Base-by-base conservation (phyloP, 257 asterid genomes). In the Ocimum tenuiflorum region DNA sequence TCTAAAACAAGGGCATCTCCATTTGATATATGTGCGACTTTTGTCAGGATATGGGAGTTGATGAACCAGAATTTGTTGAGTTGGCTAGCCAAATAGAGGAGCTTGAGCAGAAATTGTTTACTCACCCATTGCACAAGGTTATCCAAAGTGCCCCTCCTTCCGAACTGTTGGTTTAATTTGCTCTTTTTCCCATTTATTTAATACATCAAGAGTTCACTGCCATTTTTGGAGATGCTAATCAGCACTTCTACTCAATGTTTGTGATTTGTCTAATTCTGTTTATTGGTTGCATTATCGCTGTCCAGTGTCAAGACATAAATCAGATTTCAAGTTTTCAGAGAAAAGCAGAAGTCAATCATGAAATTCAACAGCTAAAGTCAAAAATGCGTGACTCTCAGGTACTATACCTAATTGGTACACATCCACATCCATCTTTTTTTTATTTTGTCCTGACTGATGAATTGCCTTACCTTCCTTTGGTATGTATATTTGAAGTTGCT, bases 311-410 rank as follows among this genome's bases (percentile, higher is more conserved):
- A 81, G 95, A 90, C 65, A 95, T 86, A 70, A 79, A 79, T 66
- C 97, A 94, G 73, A 75, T 86, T 45, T 86, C 69, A 79, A 81
- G 86, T 83, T 94, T 90, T 74, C 89, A 86, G 80, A 83, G 91
- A 74, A 94, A 94, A 77, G 96, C 99, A 39, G 97, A 94, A 82
- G 92, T 94, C 75, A 88, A 78, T 78, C 88, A 88, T 80, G 95
- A 94, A 85, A 88, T 94, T 81, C 99, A 94, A 80, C 99, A 82
- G 75, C 83, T 94, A 19, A 88, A 86, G 83, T 63, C 90, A 23
- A 90, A 86, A 74, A 90, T 90, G 99, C 95, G 96, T n/a, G 99
- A 90, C 36, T 94, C 99, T 56, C 97, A 89, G 96, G 95, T 87
- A 73, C 36, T 42, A 24, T 49, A 50, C 61, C 15, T 8, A 11